Evolutionary conservation across 2,329 filamentous ascomycete species (phyloP).

Genomic region (Colletotrichum siamense): DNA sequence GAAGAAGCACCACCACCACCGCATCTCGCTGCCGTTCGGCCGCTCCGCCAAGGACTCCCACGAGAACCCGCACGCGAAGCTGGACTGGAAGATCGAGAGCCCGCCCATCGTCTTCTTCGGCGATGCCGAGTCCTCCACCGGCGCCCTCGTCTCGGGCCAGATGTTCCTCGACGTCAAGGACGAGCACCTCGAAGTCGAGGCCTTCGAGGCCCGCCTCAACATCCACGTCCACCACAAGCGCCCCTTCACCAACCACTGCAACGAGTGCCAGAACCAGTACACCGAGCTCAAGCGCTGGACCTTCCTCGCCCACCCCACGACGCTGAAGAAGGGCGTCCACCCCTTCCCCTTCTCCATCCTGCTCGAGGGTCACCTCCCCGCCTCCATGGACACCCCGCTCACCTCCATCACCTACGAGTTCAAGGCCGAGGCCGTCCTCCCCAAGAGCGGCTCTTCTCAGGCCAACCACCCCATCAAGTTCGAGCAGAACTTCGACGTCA

Average conservation of each 20-base stretch:
- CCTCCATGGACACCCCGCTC: slow-evolving; percentile 77
- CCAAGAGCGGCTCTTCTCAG: slow-evolving; percentile 36
- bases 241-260: slow-evolving; percentile 80
- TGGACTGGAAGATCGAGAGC: slow-evolving; percentile 76
- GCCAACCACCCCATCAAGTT: slow-evolving; percentile 56
- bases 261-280: slow-evolving; percentile 73
- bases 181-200: slow-evolving; percentile 59
- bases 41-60: slow-evolving; percentile 41
- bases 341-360: slow-evolving; percentile 89
- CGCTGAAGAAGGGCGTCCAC: slow-evolving; percentile 64
- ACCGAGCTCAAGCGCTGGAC: slow-evolving; percentile 82
- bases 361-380: slow-evolving; percentile 84
- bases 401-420: slow-evolving; percentile 81
- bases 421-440: slow-evolving; percentile 67
- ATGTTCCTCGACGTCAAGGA: slow-evolving; percentile 77
- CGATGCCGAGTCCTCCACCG: slow-evolving; percentile 74
- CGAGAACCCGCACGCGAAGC: slow-evolving; percentile 42
- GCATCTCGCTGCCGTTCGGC: slow-evolving; percentile 45
- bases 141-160: slow-evolving; percentile 85
- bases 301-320: slow-evolving; percentile 67
- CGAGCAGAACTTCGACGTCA: slow-evolving; percentile 72
- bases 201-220: slow-evolving; percentile 73
- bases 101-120: slow-evolving; percentile 88
- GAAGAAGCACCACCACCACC: slow-evolving; percentile 44
- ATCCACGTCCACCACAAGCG: slow-evolving; percentile 79